Base-by-base conservation (phyloP, 2,329 filamentous ascomycete species). In the Curvularia sp. region DNA sequence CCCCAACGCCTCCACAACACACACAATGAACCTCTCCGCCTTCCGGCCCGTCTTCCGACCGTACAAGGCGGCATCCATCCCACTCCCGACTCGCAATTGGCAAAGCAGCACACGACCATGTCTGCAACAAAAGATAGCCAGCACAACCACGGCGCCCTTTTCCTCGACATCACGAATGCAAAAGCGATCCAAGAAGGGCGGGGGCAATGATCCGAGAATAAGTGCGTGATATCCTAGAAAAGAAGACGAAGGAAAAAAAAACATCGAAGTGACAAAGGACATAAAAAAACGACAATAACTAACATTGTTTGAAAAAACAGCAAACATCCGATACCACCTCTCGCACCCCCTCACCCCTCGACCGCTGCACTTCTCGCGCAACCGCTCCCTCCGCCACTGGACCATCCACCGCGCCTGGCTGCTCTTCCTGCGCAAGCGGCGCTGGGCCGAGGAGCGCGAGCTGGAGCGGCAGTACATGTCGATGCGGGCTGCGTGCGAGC, bases 381-480 rank as follows among this genome's bases (percentile, higher is more conserved):
- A 90, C 78, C 89, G 95, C 55, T 86, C 88, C 78, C 87, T 99
- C 64, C 91, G 95, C 46, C 95, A 99, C 83, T 99, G 95, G 95
- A 98, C 95, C 50, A 98, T 99, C 78, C 93, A 98, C 83, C 93
- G 95, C 69, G 94, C 94, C 21, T 98, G 93, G 92, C 84, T 91
- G 71, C 83, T 98, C 28, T 90, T 89, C 80, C 87, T 89, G 70
- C 85, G 88, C 67, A 86, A 90, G 74, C 84, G 88, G 70, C 87
- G 88, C 48, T 82, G 85, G 64, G 80, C 81, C 34, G 84, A 87
- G 50, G 84, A 91, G 74, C 80, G 83, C 53, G 91, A 93, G 76
- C 84, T 97, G 46, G 87, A 92, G 80, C 84, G 91, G 41, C 87
- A 87, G 81, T 93, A 93, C 80, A 89, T 91, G 73, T 87, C 86